phyloP scores from a whole-genome alignment of 1,284 basidiomycete species.

The Trametes sp. region DNA sequence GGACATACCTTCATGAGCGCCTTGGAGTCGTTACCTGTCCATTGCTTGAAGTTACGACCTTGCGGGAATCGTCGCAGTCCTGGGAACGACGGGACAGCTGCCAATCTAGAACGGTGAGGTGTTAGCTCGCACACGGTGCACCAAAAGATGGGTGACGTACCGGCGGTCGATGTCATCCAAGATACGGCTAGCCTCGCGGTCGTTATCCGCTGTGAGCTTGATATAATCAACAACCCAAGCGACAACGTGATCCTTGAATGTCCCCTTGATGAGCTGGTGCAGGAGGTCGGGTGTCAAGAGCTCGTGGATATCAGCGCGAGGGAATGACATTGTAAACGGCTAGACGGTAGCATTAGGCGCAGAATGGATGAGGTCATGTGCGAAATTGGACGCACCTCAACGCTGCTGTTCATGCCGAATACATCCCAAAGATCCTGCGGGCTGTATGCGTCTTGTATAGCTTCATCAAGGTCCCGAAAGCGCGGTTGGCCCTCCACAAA shows the following conservation, averaged over 20 bases:
- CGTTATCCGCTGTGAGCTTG: not conserved
- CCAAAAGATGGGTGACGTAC: not conserved
- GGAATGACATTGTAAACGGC: conserved; percentile 20
- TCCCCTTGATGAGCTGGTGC: not conserved
- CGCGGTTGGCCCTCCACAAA: not conserved
- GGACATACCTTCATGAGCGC: conserved; percentile 34
- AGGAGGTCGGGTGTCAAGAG: conserved; percentile 21
- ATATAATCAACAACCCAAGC: conserved; percentile 20
- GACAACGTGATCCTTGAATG: conserved; percentile 32
- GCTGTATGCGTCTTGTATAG: not conserved
- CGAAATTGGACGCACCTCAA: conserved; percentile 27
- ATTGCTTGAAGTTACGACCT: conserved; percentile 18
- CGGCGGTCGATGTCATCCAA: conserved; percentile 34
- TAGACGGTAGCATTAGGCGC: no score
- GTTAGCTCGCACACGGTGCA: not conserved
- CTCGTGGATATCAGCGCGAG: conserved; percentile 24
- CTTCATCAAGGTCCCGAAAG: not conserved
- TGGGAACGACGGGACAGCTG: conserved; percentile 23
- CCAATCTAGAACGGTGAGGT: conserved; percentile 9
- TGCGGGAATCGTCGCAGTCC: conserved; percentile 4
- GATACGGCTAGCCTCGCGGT: not conserved
- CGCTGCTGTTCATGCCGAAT: conserved; percentile 28
- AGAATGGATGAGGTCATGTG: no score
- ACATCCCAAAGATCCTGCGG: conserved; percentile 25
- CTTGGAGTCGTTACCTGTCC: conserved; percentile 37